A percentile compares a stretch with the other conserved stretches of the same genome.
Conservation (phyloP, 805 yeast species). For the Phaffomyces thermotolerans region DNA sequence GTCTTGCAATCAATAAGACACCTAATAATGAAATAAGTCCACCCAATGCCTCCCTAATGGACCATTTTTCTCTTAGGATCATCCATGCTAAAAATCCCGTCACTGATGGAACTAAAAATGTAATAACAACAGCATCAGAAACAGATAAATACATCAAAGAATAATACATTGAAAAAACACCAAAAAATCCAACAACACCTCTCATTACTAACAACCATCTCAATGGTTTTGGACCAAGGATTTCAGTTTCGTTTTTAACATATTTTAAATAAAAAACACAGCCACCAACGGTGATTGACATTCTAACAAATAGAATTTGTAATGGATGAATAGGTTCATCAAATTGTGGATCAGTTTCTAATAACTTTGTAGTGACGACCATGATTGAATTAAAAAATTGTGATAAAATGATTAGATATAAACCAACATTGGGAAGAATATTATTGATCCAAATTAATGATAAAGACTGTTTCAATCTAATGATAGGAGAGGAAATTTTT, state of each 20-base stretch:
- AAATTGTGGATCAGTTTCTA: conserved; percentile 57
- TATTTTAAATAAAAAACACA: conserved; percentile 50
- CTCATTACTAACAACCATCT: conserved; percentile 50
- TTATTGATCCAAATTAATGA: conserved; percentile 2
- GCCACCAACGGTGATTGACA: conserved; percentile 60
- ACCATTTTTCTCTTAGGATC: conserved; percentile 58
- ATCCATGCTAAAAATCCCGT: conserved; percentile 70
- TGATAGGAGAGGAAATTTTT: background rate
- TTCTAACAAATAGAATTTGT: conserved; percentile 71
- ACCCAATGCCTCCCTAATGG: conserved; percentile 60
- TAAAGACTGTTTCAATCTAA: background rate
- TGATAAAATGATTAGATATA: conserved; percentile 48
- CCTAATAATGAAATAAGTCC: conserved; percentile 65
- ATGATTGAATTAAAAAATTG: conserved; percentile 72
- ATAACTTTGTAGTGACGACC: conserved; percentile 68
- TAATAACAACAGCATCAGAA: conserved; percentile 75
- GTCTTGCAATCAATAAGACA: conserved; percentile 76
- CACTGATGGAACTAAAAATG: conserved; percentile 70
- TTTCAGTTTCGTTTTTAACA: conserved; percentile 48
- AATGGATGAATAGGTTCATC: conserved; percentile 62
- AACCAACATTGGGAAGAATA: conserved; percentile 36
- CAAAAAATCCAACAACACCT: conserved; percentile 70
- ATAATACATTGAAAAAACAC: conserved; percentile 74
- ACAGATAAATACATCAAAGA: conserved; percentile 67
- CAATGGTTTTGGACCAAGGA: conserved; percentile 60